Base-by-base conservation (phyloP, 2,329 filamentous ascomycete species). In the Calonectria pseudoturangicola region DNA sequence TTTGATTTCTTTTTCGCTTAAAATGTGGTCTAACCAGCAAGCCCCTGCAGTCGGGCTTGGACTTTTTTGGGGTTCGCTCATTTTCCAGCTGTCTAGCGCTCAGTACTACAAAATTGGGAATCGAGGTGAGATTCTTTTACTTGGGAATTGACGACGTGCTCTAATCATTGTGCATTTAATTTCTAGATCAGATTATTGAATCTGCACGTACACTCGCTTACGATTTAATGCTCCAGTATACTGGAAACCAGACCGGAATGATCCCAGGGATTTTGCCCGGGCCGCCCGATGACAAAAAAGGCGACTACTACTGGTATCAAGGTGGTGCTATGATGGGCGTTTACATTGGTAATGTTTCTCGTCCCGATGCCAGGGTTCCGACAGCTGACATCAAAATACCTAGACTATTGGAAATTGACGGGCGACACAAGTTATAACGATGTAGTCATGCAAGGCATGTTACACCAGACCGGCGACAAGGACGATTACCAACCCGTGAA, bases 281-380 rank as follows among this genome's bases (percentile, higher is more conserved):
- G 0, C 90, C 90, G 66, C 89, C 89, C 75, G 80, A 81, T 2
- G 81, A 81, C 39, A 76, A 81, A n/a, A 81, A 80, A 67, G 89
- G 89, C 75, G 86, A 89, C 74, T 93, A 93, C 81, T 94, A 94
- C 86, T 95, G 93, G 93, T 95, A 93, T 93, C 91, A 94, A 80
- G 91, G 91, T 7, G 90, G 91, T 64, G 90, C 91, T 16, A 87
- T 95, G 84, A 93, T 93, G 88, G 91, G 92, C 74, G 89, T 91
- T 1, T 85, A 93, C 77, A 87, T 94, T 47, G 92, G 78, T 80
- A 18, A 39, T 75, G 69, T n/a, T 16, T 16, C n/a, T 2, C 13
- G n/a, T 6, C 30, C 13, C 4, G 1, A 4, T 18, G 18, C 21
- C 21, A 4, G 10, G 0, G 2, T 10, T 39, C 7, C 27, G 66